phyloP scores from a whole-genome alignment of 2,329 filamentous ascomycete genomes.

The Aureobasidium lini region DNA sequence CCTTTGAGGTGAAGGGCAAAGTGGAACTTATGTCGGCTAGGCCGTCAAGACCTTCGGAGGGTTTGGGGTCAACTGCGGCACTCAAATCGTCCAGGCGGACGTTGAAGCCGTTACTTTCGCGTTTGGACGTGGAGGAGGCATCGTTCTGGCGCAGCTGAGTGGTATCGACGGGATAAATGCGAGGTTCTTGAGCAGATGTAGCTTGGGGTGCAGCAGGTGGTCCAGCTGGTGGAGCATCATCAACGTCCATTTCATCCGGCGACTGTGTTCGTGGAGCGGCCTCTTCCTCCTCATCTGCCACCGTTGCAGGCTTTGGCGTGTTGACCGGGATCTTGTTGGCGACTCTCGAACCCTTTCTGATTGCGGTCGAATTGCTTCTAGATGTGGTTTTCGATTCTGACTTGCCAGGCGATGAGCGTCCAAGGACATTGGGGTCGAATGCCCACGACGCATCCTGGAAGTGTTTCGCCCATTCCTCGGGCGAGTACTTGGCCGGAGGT shows the following conservation, averaged over 20 bases:
- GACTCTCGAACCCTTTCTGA: conserved; percentile 4
- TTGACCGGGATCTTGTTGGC: conserved; percentile 4
- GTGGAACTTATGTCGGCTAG: conserved; percentile 46
- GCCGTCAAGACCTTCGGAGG: conserved; percentile 47
- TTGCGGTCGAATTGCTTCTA: conserved; percentile 3
- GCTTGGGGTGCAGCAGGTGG: background rate
- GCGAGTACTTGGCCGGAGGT: conserved; percentile 29
- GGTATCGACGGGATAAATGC: conserved; percentile 24
- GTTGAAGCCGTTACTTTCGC: conserved; percentile 15
- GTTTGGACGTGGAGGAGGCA: conserved; percentile 11
- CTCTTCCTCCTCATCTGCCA: conserved; percentile 22
- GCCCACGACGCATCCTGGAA: conserved; percentile 38
- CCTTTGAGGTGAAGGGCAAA: conserved; percentile 52
- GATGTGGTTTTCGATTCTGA: background rate
- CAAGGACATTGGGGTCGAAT: conserved; percentile 15
- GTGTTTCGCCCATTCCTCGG: conserved; percentile 35
- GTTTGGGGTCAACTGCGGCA: conserved; percentile 40
- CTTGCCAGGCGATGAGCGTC: conserved; percentile 1
- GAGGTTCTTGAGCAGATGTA: conserved; percentile 18
- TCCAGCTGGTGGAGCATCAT: conserved; percentile 28
- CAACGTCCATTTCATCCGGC: conserved; percentile 42
- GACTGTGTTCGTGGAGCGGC: conserved; percentile 22
- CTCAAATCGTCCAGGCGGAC: conserved; percentile 42
- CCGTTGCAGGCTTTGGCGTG: conserved; percentile 9
- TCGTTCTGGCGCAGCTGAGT: conserved; percentile 16